Evolutionary conservation across 345 rosid genomes (phyloP), one percentile per base, ranked within the genome.

Genomic region (Moricandia moricandioides): DNA sequence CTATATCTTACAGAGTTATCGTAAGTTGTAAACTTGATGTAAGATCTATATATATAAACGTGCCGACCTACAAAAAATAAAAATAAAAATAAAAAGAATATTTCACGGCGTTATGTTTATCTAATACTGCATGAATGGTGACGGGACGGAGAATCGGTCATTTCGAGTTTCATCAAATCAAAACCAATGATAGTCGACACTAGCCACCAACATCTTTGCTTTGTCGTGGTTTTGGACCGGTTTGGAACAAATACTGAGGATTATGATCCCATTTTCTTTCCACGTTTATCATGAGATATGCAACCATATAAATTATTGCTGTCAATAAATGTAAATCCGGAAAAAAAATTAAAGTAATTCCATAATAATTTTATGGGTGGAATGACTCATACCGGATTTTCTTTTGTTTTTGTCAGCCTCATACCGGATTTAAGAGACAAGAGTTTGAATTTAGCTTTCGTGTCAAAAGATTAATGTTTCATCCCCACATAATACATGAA

Each of bases 61-160:
- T 12, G 49, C 49, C 14, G 14, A 40, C 51, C n/a, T 45, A 45
- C 16, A 45, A 16, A 5, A n/a, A 45, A 40, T 40, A 12, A 27
- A 27, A 27, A 27, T 27, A 35, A 37, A 9, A 10, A 37, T 37
- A 40, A 40, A 11, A 40, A 40, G n/a, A 40, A 43, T 43, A 10
- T 70, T 9, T 70, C 62, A 56, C 75, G 75, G 61, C 65, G 70
- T 70, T 34, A 56, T 63, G 75, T 62, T 70, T 63, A 39, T 55
- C 31, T 27, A 61, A 34, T 16, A 63, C 55, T 35, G 26, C 37
- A n/a, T n/a, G 73, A 51, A 27, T 59, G 52, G 52, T 67, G 72
- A 74, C 62, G 52, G 21, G 72, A 67, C 72, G 14, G 45, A 67
- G 52, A 67, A 45, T 59, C 59, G 52, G 61, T 47, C 16, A 14